phyloP scores from a whole-genome alignment of 345 rosid genomes.

The Erysimum cheiranthoides region DNA sequence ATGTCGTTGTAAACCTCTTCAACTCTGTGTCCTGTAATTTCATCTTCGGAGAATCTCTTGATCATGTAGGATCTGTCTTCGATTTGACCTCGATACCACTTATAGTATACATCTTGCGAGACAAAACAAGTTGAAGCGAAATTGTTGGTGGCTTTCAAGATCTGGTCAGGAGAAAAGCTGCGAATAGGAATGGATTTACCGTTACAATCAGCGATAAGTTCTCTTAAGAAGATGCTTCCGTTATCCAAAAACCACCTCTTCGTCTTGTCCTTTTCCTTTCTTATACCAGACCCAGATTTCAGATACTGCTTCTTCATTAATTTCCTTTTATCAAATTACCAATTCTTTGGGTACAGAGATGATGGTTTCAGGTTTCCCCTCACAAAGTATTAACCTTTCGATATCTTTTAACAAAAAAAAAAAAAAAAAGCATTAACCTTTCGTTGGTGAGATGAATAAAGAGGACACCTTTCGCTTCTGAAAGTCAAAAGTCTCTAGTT shows the following conservation, averaged over 20 bases:
- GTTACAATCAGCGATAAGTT: constrained; percentile 14
- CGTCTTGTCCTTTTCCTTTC: no score
- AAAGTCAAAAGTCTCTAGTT: not conserved
- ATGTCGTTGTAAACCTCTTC: not conserved
- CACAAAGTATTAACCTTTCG: no score
- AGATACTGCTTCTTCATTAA: not conserved
- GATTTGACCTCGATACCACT: not conserved
- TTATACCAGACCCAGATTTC: not conserved
- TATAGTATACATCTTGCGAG: not conserved
- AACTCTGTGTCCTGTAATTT: not conserved
- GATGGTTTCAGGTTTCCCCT: not conserved
- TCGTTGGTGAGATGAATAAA: not conserved
- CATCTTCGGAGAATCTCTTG: not conserved
- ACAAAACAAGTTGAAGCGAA: not conserved
- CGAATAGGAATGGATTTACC: constrained; percentile 19
- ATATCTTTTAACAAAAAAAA: no score
- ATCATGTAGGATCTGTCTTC: not conserved
- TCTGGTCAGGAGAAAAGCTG: not conserved
- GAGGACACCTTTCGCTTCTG: not conserved
- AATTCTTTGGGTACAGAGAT: no score
- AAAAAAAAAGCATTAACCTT: not conserved
- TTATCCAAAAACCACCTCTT: constrained; percentile 20
- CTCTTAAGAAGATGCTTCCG: constrained; percentile 13
- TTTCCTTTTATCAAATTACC: not conserved
- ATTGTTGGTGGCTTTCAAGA: constrained; percentile 19